Evolutionary conservation across 2,329 filamentous ascomycete species (phyloP).

Genomic region (Colletotrichum sp.): DNA sequence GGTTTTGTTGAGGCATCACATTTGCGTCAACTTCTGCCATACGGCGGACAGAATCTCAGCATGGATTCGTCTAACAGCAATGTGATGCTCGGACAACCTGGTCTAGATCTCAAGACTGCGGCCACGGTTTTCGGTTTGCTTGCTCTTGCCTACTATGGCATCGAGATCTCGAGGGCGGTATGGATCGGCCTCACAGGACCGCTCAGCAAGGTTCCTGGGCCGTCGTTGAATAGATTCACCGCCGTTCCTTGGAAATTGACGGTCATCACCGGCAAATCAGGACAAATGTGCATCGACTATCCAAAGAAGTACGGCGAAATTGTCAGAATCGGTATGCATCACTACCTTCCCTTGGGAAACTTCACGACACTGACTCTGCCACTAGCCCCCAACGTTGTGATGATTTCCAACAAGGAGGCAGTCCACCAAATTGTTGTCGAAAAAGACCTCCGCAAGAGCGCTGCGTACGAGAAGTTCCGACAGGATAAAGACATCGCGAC

Average conservation of each 20-base stretch:
- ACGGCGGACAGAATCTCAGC: neutral
- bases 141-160: neutral
- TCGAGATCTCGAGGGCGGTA: neutral
- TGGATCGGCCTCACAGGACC: neutral
- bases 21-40: neutral
- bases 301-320: neutral
- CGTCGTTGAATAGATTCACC: neutral
- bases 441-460: neutral
- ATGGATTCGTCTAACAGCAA: neutral
- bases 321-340: neutral
- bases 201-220: neutral
- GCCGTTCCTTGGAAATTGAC: neutral
- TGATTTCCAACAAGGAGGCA: neutral
- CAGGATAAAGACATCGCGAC: neutral
- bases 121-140: neutral
- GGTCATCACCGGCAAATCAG: neutral
- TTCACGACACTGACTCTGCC: neutral
- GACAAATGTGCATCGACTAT: neutral
- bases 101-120: neutral
- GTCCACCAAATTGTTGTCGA: neutral
- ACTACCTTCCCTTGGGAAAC: neutral
- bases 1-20: neutral
- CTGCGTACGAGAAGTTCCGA: neutral
- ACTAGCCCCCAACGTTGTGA: neutral
- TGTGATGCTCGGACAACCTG: neutral